phyloP scores from a whole-genome alignment of 495 filamentous ascomycete genomes.

The Penicillium arizonense region DNA sequence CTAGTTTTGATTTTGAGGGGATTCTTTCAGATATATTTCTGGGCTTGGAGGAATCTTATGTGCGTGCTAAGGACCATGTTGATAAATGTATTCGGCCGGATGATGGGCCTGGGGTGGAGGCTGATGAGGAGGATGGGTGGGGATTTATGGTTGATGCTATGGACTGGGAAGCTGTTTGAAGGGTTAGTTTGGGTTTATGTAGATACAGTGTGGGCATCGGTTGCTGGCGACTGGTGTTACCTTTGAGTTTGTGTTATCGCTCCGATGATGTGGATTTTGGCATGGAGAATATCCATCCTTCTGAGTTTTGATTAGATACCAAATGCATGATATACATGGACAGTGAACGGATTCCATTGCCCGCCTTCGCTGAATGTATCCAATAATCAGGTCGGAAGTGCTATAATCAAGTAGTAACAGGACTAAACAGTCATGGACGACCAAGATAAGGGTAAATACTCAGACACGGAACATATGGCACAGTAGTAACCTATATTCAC shows the following conservation, averaged over 20 bases:
- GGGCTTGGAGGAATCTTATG: conserved; percentile 36
- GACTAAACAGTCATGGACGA: too few species aligned
- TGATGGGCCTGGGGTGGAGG: conserved; percentile 9
- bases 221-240: background rate
- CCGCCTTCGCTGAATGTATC: too few species aligned
- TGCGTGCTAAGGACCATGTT: conserved; percentile 26
- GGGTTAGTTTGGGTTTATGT: background rate
- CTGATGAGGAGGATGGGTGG: conserved; percentile 41
- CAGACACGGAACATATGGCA: too few species aligned
- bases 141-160: conserved; percentile 65
- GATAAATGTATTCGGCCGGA: conserved; percentile 14
- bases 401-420: too few species aligned
- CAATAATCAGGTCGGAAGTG: too few species aligned
- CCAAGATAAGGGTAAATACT: conserved; percentile 10
- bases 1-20: conserved; percentile 53
- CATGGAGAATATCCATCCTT: too few species aligned
- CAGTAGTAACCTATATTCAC: background rate
- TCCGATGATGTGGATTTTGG: conserved; percentile 7
- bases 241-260: background rate
- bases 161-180: conserved; percentile 59
- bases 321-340: conserved; percentile 11
- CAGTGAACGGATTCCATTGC: background rate
- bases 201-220: background rate
- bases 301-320: conserved; percentile 1
- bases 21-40: conserved; percentile 46